phyloP scores from a whole-genome alignment of 148 eudicot genomes.

The Beta vulgaris region DNA sequence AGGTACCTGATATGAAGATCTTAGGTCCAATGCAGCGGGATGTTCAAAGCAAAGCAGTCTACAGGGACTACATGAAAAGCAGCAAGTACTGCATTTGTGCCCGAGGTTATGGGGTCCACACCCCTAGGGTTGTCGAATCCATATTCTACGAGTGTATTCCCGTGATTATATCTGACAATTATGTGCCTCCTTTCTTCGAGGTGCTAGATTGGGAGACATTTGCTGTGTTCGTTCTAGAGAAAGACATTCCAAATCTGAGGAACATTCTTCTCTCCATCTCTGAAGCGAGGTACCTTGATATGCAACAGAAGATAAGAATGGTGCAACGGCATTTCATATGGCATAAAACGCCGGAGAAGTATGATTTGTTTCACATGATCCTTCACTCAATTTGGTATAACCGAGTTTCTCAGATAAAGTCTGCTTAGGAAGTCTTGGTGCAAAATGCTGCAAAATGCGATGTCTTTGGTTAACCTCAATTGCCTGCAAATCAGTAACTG shows the following conservation, averaged over 20 bases:
- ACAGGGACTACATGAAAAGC: slow-evolving; percentile 67
- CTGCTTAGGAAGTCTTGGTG: not conserved
- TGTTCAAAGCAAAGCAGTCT: slow-evolving; percentile 52
- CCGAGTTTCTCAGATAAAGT: slow-evolving; percentile 45
- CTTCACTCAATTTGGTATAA: slow-evolving; percentile 87
- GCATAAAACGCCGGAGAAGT: slow-evolving; percentile 63
- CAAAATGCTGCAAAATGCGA: not conserved
- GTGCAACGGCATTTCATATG: slow-evolving; percentile 68
- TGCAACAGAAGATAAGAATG: slow-evolving; percentile 55
- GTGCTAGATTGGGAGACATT: slow-evolving; percentile 71
- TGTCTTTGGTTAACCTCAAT: not conserved
- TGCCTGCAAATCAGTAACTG: not conserved
- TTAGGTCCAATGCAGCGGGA: slow-evolving; percentile 64
- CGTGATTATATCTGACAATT: slow-evolving; percentile 72
- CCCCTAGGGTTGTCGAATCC: slow-evolving; percentile 71
- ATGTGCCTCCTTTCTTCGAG: slow-evolving; percentile 84
- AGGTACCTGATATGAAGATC: slow-evolving; percentile 64
- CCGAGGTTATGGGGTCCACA: slow-evolving; percentile 69
- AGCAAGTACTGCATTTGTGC: slow-evolving; percentile 87
- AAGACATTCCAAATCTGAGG: slow-evolving; percentile 67
- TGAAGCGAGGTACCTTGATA: slow-evolving; percentile 52
- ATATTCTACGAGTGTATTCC: slow-evolving; percentile 78
- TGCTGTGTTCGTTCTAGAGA: slow-evolving; percentile 58
- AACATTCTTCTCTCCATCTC: slow-evolving; percentile 62
- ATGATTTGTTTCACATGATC: slow-evolving; percentile 79